A percentile compares a stretch with the other conserved stretches of the same genome.
These are phyloP conservation scores for Aquilaria sinensis DNA, from an alignment of 345 rosid genomes.

Conservation along the genomic window DNA sequence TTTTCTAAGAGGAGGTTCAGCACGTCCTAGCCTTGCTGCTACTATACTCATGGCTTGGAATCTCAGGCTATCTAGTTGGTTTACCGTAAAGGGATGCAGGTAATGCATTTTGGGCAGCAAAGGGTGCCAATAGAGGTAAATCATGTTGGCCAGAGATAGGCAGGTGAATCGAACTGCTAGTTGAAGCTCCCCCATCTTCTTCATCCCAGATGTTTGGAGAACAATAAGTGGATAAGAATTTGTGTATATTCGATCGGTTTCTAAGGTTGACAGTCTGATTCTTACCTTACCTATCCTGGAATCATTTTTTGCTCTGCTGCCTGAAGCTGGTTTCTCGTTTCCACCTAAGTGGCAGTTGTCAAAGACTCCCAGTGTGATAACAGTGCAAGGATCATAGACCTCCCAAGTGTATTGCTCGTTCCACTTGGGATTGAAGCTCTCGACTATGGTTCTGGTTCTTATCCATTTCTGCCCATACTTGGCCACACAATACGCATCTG, in stretches of 20 bases:
- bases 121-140: conserved; percentile 68
- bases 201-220: conserved; percentile 56
- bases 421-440: conserved; percentile 70
- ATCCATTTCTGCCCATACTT: conserved; percentile 91
- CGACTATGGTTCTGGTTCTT: conserved; percentile 68
- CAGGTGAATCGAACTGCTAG: conserved; percentile 70
- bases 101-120: conserved; percentile 88
- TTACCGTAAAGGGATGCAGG: conserved; percentile 76
- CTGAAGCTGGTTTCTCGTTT: conserved; percentile 37
- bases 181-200: conserved; percentile 90
- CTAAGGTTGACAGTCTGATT: conserved; percentile 64
- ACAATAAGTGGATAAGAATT: conserved; percentile 78
- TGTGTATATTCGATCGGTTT: conserved; percentile 68
- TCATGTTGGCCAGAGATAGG: conserved; percentile 65
- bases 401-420: conserved; percentile 94
- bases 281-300: conserved; percentile 78
- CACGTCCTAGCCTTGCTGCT: conserved; percentile 56
- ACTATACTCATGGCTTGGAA: conserved; percentile 83
- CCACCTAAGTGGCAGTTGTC: conserved; percentile 81
- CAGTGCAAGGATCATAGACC: conserved; percentile 78
- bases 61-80: conserved; percentile 68
- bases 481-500: conserved; percentile 83
- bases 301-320: conserved; percentile 42
- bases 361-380: conserved; percentile 73
- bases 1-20: conserved; percentile 79